Conservation (phyloP, 176 grass and related monocot species). For the Carex cristatella region DNA sequence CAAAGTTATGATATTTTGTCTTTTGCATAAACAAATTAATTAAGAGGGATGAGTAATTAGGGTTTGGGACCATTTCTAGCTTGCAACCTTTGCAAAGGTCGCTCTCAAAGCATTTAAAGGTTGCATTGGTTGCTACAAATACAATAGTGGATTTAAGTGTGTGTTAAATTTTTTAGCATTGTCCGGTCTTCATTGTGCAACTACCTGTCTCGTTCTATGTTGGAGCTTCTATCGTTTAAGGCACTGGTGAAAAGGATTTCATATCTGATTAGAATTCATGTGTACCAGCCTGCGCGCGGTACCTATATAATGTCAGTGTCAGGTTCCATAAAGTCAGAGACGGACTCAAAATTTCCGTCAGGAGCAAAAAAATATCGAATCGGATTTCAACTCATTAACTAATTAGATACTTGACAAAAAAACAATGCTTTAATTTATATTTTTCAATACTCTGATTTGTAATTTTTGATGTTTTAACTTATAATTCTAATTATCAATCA, state of each 20-base stretch:
- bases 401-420: too few species aligned
- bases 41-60: background rate
- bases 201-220: background rate
- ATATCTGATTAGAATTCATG: background rate
- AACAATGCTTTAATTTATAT: too few species aligned
- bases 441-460: too few species aligned
- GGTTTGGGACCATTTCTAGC: slow-evolving; percentile 17
- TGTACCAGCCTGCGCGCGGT: background rate
- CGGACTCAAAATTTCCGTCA: too few species aligned
- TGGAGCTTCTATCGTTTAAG: background rate
- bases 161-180: background rate
- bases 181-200: background rate
- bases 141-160: background rate
- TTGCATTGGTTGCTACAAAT: slow-evolving; percentile 21
- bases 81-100: slow-evolving; percentile 17
- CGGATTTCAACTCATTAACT: too few species aligned
- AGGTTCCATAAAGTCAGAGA: background rate
- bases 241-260: background rate
- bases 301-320: background rate
- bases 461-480: too few species aligned
- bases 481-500: too few species aligned
- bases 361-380: too few species aligned
- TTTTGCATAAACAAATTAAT: background rate
- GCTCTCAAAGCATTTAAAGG: slow-evolving; percentile 21
- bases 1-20: background rate